Evolutionary conservation across 2,329 filamentous ascomycete genomes (phyloP).

Genomic region (Sporothrix euskadiensis): DNA sequence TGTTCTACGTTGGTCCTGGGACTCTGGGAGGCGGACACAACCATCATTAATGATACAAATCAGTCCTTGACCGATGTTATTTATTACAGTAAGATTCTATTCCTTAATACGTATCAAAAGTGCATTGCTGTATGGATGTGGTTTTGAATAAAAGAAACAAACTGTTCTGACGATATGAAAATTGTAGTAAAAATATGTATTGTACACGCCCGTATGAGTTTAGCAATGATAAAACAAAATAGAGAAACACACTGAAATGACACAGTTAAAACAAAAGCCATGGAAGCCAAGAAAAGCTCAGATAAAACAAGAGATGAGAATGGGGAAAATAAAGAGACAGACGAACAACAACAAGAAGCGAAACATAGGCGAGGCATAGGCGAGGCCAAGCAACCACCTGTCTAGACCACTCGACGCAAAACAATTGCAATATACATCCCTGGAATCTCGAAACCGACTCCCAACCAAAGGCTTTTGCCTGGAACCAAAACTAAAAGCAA

Average conservation of each 20-base stretch:
- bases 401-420: neutral
- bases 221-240: neutral
- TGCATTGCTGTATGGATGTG: neutral
- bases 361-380: neutral
- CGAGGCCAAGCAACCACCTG: neutral
- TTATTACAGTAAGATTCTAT: too few species aligned
- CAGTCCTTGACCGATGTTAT: neutral
- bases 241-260: neutral
- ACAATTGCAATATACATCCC: neutral
- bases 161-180: neutral
- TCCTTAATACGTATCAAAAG: too few species aligned
- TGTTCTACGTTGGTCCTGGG: neutral
- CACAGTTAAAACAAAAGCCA: neutral
- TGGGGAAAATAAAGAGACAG: too few species aligned
- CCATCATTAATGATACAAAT: neutral
- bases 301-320: constrained; percentile 7
- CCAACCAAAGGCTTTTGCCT: neutral
- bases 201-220: constrained; percentile 19
- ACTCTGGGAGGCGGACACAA: neutral
- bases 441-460: neutral
- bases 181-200: neutral
- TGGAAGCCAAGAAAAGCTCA: constrained; percentile 3
- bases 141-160: neutral
- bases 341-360: neutral
- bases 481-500: neutral